Conservation (phyloP, 208 protist genomes). For the Trichomonas vaginalis region DNA sequence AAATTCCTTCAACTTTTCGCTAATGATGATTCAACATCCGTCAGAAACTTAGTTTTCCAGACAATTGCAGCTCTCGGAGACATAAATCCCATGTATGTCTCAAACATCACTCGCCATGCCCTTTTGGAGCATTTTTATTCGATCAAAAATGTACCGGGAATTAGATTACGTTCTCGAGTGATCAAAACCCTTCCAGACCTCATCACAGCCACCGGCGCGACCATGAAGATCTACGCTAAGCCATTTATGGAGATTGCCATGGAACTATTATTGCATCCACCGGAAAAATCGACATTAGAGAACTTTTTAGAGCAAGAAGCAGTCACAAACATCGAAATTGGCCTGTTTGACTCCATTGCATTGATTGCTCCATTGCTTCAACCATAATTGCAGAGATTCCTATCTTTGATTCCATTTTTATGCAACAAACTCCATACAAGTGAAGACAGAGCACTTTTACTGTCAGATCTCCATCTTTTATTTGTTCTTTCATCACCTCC, state of each 20-base stretch:
- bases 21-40: neutral
- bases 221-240: neutral
- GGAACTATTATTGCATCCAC: neutral
- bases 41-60: neutral
- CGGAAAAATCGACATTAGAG: neutral
- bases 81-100: neutral
- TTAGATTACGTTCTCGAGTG: neutral
- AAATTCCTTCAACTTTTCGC: neutral
- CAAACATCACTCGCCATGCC: neutral
- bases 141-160: neutral
- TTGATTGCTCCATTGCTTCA: neutral
- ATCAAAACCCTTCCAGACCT: neutral
- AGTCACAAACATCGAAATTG: neutral
- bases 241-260: neutral
- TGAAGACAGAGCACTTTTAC: neutral
- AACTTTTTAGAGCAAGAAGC: slow-evolving; percentile 3
- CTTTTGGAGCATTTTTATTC: neutral
- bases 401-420: neutral
- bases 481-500: neutral
- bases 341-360: neutral
- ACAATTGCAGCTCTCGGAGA: neutral
- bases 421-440: neutral
- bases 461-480: neutral
- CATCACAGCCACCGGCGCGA: neutral
- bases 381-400: neutral